A percentile compares a stretch with the other conserved stretches of the same genome.
These are phyloP conservation scores for Rubroboletus satanas DNA, from an alignment of 768 basidiomycete species.

Conservation along the genomic window DNA sequence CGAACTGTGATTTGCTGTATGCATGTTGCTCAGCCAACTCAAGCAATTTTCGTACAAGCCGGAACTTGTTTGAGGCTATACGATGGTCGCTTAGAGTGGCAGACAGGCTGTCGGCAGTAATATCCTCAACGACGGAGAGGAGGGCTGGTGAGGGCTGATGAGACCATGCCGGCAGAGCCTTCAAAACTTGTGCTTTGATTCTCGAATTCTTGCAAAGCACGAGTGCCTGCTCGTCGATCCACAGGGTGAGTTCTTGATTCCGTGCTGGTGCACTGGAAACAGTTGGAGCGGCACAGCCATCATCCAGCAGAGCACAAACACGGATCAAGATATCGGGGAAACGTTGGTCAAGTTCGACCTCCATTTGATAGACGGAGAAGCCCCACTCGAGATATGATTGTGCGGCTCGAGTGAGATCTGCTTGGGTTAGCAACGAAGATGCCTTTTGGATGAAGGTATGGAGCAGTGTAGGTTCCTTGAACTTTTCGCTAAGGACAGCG, in stretches of 20 bases:
- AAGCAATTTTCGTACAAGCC: slow-evolving; percentile 62
- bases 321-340: slow-evolving; percentile 67
- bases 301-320: slow-evolving; percentile 58
- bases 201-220: slow-evolving; percentile 37
- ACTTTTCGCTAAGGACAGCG: slow-evolving; percentile 52
- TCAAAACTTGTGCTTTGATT: slow-evolving; percentile 42
- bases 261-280: slow-evolving; percentile 31
- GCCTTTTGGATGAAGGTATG: slow-evolving; percentile 67
- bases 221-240: slow-evolving; percentile 58
- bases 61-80: slow-evolving; percentile 74
- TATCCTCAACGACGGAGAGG: slow-evolving; percentile 40
- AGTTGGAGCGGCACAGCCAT: slow-evolving; percentile 39
- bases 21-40: slow-evolving; percentile 40
- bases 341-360: slow-evolving; percentile 42
- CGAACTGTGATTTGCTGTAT: slow-evolving; percentile 45
- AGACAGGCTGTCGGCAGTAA: slow-evolving; percentile 47
- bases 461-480: slow-evolving; percentile 57
- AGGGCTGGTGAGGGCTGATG: slow-evolving; percentile 51
- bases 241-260: slow-evolving; percentile 50
- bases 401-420: slow-evolving; percentile 61
- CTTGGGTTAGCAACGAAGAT: slow-evolving; percentile 59
- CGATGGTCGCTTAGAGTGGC: slow-evolving; percentile 53
- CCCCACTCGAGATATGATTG: slow-evolving; percentile 82
- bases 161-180: slow-evolving; percentile 76
- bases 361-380: slow-evolving; percentile 48